Percentiles rank a stretch among this genome's conserved stretches.
Conservation (phyloP, 768 basidiomycete species). For the Psilocybe cubensis region DNA sequence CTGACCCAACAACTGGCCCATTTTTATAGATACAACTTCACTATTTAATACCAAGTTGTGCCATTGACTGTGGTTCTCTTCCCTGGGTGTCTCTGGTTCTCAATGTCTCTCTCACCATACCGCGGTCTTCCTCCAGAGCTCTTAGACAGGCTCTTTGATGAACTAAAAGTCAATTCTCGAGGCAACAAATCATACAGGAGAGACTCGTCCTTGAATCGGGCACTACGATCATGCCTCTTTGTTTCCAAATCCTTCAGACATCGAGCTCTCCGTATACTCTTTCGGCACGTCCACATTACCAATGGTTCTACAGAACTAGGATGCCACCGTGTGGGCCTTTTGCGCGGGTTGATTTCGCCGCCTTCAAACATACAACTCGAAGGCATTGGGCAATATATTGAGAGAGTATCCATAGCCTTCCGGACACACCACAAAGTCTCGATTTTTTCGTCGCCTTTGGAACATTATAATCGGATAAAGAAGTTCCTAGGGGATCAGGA, state of each 20-base stretch:
- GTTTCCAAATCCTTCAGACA: conserved; percentile 2
- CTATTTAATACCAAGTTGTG: background rate
- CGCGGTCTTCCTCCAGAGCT: conserved; percentile 4
- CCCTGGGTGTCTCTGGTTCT: background rate
- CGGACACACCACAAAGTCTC: background rate
- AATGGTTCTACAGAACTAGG: background rate
- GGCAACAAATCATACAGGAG: background rate
- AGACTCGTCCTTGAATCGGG: background rate
- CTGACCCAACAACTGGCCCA: too few species aligned
- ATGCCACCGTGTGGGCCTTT: background rate
- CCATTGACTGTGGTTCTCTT: background rate
- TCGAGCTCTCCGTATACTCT: conserved; percentile 2
- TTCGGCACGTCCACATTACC: background rate
- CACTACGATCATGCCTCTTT: background rate
- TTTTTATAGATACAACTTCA: background rate
- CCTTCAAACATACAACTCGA: background rate
- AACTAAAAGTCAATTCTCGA: background rate
- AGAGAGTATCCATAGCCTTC: background rate
- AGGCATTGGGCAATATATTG: background rate
- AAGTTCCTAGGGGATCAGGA: background rate
- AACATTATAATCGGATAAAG: background rate
- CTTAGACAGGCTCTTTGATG: conserved; percentile 2
- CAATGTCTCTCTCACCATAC: background rate
- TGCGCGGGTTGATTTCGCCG: background rate
- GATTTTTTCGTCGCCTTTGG: background rate